Conservation (phyloP, 2,329 filamentous ascomycete genomes). For the Talaromyces sp. region DNA sequence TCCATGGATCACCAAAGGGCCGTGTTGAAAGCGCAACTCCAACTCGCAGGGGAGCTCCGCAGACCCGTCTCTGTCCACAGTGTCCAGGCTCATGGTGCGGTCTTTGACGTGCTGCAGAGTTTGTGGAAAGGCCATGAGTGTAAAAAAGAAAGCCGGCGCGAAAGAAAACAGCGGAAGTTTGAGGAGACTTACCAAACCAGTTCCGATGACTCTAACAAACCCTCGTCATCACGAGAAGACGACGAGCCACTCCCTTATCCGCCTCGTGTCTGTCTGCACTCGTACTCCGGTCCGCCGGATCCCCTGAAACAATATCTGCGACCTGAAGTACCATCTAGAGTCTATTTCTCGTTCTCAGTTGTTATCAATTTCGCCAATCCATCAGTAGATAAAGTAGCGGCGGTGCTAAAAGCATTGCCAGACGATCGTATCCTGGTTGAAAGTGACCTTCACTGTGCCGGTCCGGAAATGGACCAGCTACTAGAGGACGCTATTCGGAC, state of each 20-base stretch:
- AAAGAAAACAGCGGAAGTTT: conserved; percentile 31
- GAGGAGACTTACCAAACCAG: conserved; percentile 11
- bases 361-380: conserved; percentile 66
- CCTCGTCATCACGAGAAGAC: neutral
- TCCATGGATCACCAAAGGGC: conserved; percentile 53
- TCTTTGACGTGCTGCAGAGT: conserved; percentile 52
- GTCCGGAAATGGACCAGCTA: conserved; percentile 69
- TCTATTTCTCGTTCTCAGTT: conserved; percentile 85
- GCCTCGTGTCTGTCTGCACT: conserved; percentile 87
- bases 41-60: conserved; percentile 53
- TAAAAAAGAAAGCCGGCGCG: conserved; percentile 33
- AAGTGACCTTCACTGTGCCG: conserved; percentile 83
- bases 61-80: conserved; percentile 58
- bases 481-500: conserved; percentile 71
- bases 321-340: conserved; percentile 63
- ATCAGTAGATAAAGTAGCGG: conserved; percentile 52
- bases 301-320: conserved; percentile 73
- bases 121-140: conserved; percentile 52
- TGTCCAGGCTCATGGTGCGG: conserved; percentile 56
- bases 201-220: neutral
- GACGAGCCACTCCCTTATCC: conserved; percentile 59
- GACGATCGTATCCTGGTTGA: conserved; percentile 77
- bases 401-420: conserved; percentile 67
- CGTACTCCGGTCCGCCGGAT: conserved; percentile 75
- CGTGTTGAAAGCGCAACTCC: conserved; percentile 53